These are phyloP conservation scores for Pleurotus tuoliensis DNA, from an alignment of 768 basidiomycete species.

Conservation along the genomic window DNA sequence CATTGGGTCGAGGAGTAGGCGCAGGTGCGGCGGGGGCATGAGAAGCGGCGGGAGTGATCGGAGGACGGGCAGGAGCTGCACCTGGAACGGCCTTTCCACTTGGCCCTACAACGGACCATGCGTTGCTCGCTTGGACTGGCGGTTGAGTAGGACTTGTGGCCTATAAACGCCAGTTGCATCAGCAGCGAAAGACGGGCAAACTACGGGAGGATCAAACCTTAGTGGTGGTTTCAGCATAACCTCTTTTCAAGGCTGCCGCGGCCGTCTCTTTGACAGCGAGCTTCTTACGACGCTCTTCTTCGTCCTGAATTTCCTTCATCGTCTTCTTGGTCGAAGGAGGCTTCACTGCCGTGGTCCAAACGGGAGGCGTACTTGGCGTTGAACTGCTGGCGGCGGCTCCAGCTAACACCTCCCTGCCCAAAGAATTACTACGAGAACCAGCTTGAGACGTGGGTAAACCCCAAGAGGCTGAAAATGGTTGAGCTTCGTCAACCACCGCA, in stretches of 20 bases:
- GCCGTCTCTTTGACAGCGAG: constrained; percentile 54
- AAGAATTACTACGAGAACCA: constrained; percentile 40
- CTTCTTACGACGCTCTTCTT: constrained; percentile 88
- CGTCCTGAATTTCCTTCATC: constrained; percentile 98
- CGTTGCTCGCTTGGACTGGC: constrained; percentile 28
- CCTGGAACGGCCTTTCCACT: constrained; percentile 56
- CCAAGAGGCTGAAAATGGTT: constrained; percentile 73
- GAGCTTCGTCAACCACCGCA: constrained; percentile 49
- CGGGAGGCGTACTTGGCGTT: constrained; percentile 35
- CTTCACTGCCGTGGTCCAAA: constrained; percentile 71
- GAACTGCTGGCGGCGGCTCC: constrained; percentile 15
- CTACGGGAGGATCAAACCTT: constrained; percentile 44
- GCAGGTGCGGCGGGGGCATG: constrained; percentile 26
- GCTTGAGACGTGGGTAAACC: constrained; percentile 83
- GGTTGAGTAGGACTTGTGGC: constrained; percentile 21
- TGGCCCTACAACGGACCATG: constrained; percentile 87
- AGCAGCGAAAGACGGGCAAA: neutral
- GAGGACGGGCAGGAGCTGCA: constrained; percentile 31
- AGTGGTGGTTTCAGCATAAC: constrained; percentile 74
- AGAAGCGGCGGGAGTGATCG: constrained; percentile 24
- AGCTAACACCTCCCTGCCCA: constrained; percentile 39
- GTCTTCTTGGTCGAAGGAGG: constrained; percentile 71
- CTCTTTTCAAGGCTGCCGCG: constrained; percentile 57
- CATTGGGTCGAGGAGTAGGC: constrained; percentile 34
- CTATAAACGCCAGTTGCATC: neutral